These are phyloP conservation scores for Tulasnella calospora DNA, from an alignment of 768 basidiomycete genomes.

Conservation along the genomic window DNA sequence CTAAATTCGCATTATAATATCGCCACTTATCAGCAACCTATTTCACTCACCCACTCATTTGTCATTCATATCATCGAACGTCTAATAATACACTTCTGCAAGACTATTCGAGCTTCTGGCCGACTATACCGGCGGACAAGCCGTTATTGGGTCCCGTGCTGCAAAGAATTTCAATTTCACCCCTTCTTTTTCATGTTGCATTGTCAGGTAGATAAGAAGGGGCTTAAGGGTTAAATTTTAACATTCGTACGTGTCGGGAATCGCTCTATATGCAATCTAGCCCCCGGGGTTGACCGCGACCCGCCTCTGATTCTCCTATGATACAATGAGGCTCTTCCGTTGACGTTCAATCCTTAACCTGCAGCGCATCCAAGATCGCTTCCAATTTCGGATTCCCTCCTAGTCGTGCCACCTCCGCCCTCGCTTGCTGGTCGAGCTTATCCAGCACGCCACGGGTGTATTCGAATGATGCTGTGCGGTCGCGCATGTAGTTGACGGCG, in stretches of 20 bases:
- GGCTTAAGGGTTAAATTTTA: too few species aligned
- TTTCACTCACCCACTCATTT: not conserved
- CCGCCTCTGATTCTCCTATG: not conserved
- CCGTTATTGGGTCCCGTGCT: too few species aligned
- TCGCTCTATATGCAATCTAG: too few species aligned
- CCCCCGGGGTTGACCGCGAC: too few species aligned
- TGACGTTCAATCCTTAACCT: not conserved
- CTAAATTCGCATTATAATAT: not conserved
- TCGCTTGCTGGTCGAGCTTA: slow-evolving; percentile 61
- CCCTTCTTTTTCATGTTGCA: too few species aligned
- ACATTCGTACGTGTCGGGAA: too few species aligned
- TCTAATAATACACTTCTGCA: too few species aligned
- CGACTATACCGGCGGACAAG: too few species aligned
- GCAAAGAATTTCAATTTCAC: too few species aligned
- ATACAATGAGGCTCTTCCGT: not conserved
- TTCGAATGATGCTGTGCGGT: slow-evolving; percentile 76
- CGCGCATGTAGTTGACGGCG: slow-evolving; percentile 70
- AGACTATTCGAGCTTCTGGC: too few species aligned
- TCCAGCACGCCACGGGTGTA: slow-evolving; percentile 72
- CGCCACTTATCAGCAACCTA: not conserved
- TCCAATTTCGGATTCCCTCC: slow-evolving; percentile 68
- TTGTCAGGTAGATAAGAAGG: too few species aligned
- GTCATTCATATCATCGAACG: not conserved
- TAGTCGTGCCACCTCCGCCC: slow-evolving; percentile 60
- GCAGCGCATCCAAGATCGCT: slow-evolving; percentile 32